Evolutionary conservation across 306 rosid genomes (phyloP).

Genomic region (Senna tora): DNA sequence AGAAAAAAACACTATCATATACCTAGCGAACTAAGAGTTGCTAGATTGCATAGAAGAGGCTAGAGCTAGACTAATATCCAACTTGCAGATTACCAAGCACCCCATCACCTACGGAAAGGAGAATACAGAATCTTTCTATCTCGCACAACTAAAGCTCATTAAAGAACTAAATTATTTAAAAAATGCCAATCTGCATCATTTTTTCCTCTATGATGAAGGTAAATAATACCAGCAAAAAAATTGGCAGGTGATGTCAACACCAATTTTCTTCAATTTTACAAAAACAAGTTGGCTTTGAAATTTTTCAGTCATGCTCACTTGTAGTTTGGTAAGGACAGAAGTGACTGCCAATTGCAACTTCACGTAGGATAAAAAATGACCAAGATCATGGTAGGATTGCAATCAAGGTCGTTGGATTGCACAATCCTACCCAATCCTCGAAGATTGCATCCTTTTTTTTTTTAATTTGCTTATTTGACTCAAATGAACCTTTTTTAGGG

Average conservation of each 20-base stretch:
- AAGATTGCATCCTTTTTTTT: no score
- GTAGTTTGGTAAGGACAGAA: not conserved
- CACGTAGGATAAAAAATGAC: no score
- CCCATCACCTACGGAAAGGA: not conserved
- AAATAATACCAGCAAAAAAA: constrained; percentile 21
- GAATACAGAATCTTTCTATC: not conserved
- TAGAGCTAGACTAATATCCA: constrained; percentile 3
- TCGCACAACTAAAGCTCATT: constrained; percentile 12
- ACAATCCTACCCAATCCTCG: no score
- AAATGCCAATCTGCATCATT: constrained; percentile 15
- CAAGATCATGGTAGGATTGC: no score
- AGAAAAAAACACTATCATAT: not conserved
- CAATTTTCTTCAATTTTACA: constrained; percentile 6
- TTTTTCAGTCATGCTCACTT: not conserved
- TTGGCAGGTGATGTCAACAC: constrained; percentile 8
- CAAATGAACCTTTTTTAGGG: no score
- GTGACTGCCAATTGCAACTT: constrained; percentile 14
- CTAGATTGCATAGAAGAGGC: constrained; percentile 5
- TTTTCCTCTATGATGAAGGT: not conserved
- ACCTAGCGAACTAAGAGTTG: not conserved
- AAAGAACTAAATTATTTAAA: constrained; percentile 1
- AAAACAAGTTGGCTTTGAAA: not conserved
- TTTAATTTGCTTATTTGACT: no score
- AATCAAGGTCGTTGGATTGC: no score
- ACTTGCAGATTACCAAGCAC: not conserved